phyloP scores from a whole-genome alignment of 2,329 filamentous ascomycete genomes.

The Colletotrichum echinochloae region DNA sequence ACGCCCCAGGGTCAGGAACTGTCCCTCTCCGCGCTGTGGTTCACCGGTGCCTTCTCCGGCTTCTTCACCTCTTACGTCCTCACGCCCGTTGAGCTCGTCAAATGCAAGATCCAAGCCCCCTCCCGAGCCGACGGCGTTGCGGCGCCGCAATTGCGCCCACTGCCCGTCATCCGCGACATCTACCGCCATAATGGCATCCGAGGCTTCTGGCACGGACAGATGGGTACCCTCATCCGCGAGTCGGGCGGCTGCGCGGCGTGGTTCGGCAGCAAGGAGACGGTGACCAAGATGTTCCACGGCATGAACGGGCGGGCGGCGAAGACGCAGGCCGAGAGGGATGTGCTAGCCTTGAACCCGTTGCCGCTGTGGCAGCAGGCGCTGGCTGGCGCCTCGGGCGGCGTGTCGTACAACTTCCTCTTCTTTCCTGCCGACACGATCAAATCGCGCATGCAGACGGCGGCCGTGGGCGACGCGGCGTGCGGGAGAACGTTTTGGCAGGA shows the following conservation, averaged over 20 bases:
- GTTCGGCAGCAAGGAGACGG: conserved; percentile 92
- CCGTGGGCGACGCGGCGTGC: conserved; percentile 67
- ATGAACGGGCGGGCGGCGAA: conserved; percentile 60
- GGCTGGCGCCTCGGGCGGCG: conserved; percentile 87
- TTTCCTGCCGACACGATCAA: conserved; percentile 98
- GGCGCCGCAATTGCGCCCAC: conserved; percentile 68
- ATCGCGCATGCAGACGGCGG: conserved; percentile 93
- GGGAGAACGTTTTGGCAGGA: conserved; percentile 80
- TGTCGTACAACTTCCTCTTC: conserved; percentile 97
- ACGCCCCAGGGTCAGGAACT: conserved; percentile 68
- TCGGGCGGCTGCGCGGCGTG: conserved; percentile 93
- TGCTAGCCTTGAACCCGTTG: conserved; percentile 64
- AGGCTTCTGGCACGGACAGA: conserved; percentile 95
- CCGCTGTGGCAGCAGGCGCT: conserved; percentile 89
- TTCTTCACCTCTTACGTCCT: conserved; percentile 90
- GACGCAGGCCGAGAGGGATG: conserved; percentile 55
- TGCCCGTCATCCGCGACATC: conserved; percentile 80
- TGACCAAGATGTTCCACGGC: conserved; percentile 76
- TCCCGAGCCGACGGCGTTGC: conserved; percentile 54
- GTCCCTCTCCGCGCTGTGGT: conserved; percentile 79
- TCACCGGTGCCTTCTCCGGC: conserved; percentile 87
- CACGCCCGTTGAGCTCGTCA: conserved; percentile 96
- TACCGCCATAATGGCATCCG: conserved; percentile 84
- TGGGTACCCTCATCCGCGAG: conserved; percentile 93
- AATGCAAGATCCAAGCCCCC: conserved; percentile 96